phyloP scores from a whole-genome alignment of 1,139 yeast genomes.

The Candida sp. region DNA sequence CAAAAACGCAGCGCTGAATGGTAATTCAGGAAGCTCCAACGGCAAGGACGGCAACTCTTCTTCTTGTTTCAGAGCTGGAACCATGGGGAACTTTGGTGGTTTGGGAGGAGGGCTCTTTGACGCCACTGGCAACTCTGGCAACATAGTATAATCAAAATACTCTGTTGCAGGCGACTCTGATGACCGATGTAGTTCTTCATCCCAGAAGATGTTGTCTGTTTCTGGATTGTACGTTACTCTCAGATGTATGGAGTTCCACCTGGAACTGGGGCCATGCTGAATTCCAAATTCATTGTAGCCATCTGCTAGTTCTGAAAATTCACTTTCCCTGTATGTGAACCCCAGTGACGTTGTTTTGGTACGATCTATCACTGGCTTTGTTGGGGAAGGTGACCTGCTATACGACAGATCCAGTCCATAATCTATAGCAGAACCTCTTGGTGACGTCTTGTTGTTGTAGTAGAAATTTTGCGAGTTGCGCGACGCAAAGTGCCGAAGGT shows the following conservation, averaged over 20 bases:
- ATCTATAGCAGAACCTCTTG: not conserved
- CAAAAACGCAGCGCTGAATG: slow-evolving; percentile 56
- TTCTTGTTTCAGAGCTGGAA: slow-evolving; percentile 7
- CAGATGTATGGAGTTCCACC: slow-evolving; percentile 21
- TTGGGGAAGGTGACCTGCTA: slow-evolving; percentile 40
- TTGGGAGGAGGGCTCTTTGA: slow-evolving; percentile 2
- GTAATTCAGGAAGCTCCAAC: slow-evolving; percentile 57
- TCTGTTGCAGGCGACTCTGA: slow-evolving; percentile 27
- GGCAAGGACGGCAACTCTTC: slow-evolving; percentile 55
- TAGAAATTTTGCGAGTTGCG: not conserved
- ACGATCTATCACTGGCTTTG: slow-evolving; percentile 14
- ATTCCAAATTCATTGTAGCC: slow-evolving; percentile 14
- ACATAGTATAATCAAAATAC: slow-evolving; percentile 42
- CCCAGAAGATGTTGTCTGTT: slow-evolving; percentile 17
- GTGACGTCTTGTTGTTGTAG: not conserved
- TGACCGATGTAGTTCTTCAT: slow-evolving; percentile 15
- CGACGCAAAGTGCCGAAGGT: not conserved
- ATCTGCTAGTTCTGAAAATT: not conserved
- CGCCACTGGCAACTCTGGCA: slow-evolving; percentile 42
- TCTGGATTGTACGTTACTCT: slow-evolving; percentile 17
- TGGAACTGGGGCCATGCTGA: slow-evolving; percentile 14
- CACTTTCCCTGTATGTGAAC: slow-evolving; percentile 1
- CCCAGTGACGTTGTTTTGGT: slow-evolving; percentile 4
- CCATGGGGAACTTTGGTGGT: slow-evolving; percentile 1
- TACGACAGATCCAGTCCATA: slow-evolving; percentile 7